Conservation (phyloP, 768 basidiomycete species). For the Thelephora ganbajun region DNA sequence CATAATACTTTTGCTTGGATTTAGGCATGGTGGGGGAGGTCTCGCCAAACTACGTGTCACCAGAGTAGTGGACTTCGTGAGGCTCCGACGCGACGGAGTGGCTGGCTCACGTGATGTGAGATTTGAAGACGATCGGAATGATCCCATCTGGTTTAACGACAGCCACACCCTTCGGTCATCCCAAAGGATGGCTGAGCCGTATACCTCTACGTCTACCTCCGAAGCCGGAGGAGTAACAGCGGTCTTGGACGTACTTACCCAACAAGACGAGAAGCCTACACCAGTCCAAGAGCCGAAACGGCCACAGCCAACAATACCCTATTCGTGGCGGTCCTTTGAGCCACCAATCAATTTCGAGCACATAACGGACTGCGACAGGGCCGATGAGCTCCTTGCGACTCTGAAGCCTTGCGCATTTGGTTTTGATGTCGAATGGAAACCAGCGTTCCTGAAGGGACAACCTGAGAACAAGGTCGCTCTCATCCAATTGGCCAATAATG, state of each 20-base stretch:
- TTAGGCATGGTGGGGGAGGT: conserved; percentile 3
- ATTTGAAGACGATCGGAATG: too few species aligned
- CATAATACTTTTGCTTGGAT: conserved; percentile 41
- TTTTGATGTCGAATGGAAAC: conserved; percentile 76
- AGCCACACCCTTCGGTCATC: background rate
- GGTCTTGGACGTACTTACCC: background rate
- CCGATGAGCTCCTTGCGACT: conserved; percentile 8
- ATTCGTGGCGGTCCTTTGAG: background rate
- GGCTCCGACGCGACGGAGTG: too few species aligned
- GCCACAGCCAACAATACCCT: background rate
- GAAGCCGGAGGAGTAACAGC: background rate
- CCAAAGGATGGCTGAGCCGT: background rate
- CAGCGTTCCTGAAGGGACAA: conserved; percentile 36
- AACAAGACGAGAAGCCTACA: background rate
- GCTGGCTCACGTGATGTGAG: background rate
- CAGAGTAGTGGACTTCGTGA: too few species aligned
- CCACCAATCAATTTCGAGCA: conserved; percentile 4
- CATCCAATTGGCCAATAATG: conserved; percentile 50
- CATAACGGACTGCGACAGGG: conserved; percentile 9
- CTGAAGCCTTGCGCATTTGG: conserved; percentile 25
- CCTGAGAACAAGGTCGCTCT: conserved; percentile 57
- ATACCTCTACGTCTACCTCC: background rate
- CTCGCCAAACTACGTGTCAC: too few species aligned
- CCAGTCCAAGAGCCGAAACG: background rate
- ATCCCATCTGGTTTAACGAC: background rate